Base-by-base conservation (phyloP, 306 rosid species). In the Elaeagnus macrophylla region DNA sequence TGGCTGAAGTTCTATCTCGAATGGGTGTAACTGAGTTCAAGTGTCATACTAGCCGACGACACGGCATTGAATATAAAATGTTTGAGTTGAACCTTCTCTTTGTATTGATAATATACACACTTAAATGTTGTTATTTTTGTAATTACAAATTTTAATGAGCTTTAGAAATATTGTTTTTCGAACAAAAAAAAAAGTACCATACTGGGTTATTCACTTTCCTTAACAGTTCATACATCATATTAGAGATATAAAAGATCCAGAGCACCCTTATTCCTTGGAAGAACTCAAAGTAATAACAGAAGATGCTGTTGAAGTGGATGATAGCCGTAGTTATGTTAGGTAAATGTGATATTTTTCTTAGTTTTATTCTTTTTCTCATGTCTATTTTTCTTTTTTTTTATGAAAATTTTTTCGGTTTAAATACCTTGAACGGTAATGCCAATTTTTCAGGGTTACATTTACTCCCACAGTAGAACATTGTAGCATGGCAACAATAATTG, bases 401-500 rank as follows among this genome's bases (percentile, higher is more conserved):
- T n/a, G n/a, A n/a, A n/a, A n/a, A n/a, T n/a, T n/a, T 8, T 45
- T 13, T 50, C 41, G 54, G 25, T 37, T 61, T 48, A 53, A 7
- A 6, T 39, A 47, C 17, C 56, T 16, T 42, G 47, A 39, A 49
- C 5, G 46, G 44, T 13, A 9, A 53, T 54, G 67, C 37, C 7
- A 6, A 16, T 12, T 59, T 58, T 42, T 56, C 73, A 93, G 95
- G 74, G 94, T 93, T 51, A 93, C 90, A 7, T 93, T 93, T 77
- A 87, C 96, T 58, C 96, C 99, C 9, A 87, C 96, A 0, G 94
- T 93, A 56, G 88, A 84, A 77, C 99, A 93, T 74, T 93, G 99
- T 64, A 87, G 94, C 59, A 93, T 93, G 99, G 99, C 95, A 12
- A 78, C 96, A 1, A 62, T 93, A 60, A 93, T 93, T 63, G 99